A percentile compares a stretch with the other conserved stretches of the same genome.
phyloP scores from a whole-genome alignment of 2,329 filamentous ascomycete species.

The Shiraia bambusicola region DNA sequence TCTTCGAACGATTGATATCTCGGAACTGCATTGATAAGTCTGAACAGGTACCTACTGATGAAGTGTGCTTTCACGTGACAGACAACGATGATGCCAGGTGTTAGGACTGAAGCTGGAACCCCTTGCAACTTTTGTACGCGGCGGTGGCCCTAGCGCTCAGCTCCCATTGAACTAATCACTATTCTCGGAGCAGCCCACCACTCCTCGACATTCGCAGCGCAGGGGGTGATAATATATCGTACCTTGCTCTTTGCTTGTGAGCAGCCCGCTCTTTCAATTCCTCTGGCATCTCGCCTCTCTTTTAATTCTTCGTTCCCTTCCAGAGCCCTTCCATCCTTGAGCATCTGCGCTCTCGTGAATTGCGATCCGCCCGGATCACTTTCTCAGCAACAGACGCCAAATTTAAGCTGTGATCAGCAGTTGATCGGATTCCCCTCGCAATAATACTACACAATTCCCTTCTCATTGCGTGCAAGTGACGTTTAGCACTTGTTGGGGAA shows the following conservation, averaged over 20 bases:
- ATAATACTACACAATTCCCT: conserved; percentile 5
- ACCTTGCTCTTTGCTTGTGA: conserved; percentile 4
- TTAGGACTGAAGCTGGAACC: background rate
- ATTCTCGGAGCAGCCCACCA: conserved; percentile 3
- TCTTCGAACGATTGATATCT: too few relatives aligned
- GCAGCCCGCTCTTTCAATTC: conserved; percentile 9
- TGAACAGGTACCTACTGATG: too few relatives aligned
- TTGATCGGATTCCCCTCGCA: conserved; percentile 8
- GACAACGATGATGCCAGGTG: conserved; percentile 1
- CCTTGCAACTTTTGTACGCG: background rate
- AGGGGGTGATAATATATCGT: conserved; percentile 5
- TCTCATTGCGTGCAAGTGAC: background rate
- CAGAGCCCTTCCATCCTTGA: conserved; percentile 1
- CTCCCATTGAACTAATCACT: conserved; percentile 3
- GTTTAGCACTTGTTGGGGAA: conserved; percentile 4
- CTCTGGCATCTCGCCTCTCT: conserved; percentile 14
- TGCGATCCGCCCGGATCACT: background rate
- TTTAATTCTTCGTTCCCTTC: conserved; percentile 9
- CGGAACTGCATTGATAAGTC: too few relatives aligned
- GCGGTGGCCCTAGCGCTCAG: background rate
- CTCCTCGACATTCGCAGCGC: conserved; percentile 5
- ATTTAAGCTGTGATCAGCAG: conserved; percentile 8
- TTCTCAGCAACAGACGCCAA: conserved; percentile 3
- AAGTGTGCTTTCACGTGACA: conserved; percentile 4
- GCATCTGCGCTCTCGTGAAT: conserved; percentile 1